Evolutionary conservation across 164 flowering plant genomes (phyloP).

Genomic region (Houttuynia cordata): DNA sequence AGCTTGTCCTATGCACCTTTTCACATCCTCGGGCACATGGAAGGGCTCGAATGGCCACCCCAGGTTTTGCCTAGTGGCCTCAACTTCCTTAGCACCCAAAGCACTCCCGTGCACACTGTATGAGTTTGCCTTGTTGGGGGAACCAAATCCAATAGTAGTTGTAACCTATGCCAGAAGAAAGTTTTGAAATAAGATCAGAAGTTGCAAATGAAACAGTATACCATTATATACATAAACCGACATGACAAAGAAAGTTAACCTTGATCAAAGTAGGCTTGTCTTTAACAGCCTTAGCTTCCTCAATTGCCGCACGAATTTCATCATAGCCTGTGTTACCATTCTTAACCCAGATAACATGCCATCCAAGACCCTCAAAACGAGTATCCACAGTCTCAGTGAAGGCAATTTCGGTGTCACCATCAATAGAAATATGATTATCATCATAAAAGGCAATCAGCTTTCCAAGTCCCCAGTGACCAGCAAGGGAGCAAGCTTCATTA

Average conservation of each 20-base stretch:
- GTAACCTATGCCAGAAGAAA: constrained; percentile 11
- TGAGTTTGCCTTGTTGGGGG: constrained; percentile 94
- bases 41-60: constrained; percentile 91
- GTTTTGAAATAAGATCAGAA: neutral
- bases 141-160: constrained; percentile 94
- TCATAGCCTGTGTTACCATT: constrained; percentile 94
- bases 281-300: constrained; percentile 84
- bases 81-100: constrained; percentile 91
- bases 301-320: constrained; percentile 93
- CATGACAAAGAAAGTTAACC: constrained; percentile 31
- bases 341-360: constrained; percentile 98
- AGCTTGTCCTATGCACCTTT: constrained; percentile 30
- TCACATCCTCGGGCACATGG: constrained; percentile 95
- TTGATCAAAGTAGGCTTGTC: constrained; percentile 94
- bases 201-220: no score
- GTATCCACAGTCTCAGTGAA: constrained; percentile 81
- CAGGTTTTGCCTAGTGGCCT: constrained; percentile 91
- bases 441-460: constrained; percentile 96
- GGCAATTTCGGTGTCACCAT: constrained; percentile 91
- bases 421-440: constrained; percentile 95
- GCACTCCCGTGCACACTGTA: constrained; percentile 95
- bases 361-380: constrained; percentile 93
- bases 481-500: constrained; percentile 88
- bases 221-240: neutral
- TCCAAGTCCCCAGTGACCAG: constrained; percentile 98